Base-by-base conservation (phyloP, 768 basidiomycete genomes). In the Serendipita vermifera region DNA sequence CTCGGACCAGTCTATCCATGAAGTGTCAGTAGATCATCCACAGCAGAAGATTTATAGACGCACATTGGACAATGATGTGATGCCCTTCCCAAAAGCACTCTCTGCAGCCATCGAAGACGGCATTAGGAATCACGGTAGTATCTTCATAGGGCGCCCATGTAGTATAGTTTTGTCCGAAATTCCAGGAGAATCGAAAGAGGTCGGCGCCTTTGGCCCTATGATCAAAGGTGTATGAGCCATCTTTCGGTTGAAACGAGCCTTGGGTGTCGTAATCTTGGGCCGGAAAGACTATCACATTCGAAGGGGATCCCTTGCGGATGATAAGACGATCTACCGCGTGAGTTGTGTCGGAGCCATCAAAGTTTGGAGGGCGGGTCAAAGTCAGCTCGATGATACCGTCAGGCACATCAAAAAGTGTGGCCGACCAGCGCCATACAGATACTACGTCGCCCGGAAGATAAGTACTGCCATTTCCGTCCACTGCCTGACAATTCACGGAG, bases 21-120 rank as follows among this genome's bases (percentile, higher is more conserved):
- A 22, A 22, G 2, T 24, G n/a, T n/a, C n/a, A n/a, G n/a, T n/a
- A n/a, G n/a, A n/a, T n/a, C n/a, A n/a, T n/a, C n/a, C n/a, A 14
- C 3, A 57, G 38, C n/a, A 38, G 32, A 48, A 29, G 48, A 29
- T 11, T 24, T 15, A 17, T 33, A n/a, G 32, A 72, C 84, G 61
- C 59, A 89, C 87, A 94, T 73, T 96, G 90, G 33, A 94, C 77
- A 69, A 88, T 82, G 66, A 94, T 75, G 66, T 96, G 92, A 57
- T 85, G 69, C 5, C 92, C 92, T 1, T 68, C 56, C 92, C 92
- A 96, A 69, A 82, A 91, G 39, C 70, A 70, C 14, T 68, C 68
- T 3, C 32, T 35, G 1, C 60, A 20, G 55, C 65, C 64, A 24
- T 68, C 63, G 67, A 92, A 85, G 9, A 78, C 59, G n/a, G 67